Percentiles rank a stretch among this genome's conserved stretches.
Evolutionary conservation across 225 moss, liverwort and hornwort genomes (phyloP).

Genomic region (Polytrichum formosum): DNA sequence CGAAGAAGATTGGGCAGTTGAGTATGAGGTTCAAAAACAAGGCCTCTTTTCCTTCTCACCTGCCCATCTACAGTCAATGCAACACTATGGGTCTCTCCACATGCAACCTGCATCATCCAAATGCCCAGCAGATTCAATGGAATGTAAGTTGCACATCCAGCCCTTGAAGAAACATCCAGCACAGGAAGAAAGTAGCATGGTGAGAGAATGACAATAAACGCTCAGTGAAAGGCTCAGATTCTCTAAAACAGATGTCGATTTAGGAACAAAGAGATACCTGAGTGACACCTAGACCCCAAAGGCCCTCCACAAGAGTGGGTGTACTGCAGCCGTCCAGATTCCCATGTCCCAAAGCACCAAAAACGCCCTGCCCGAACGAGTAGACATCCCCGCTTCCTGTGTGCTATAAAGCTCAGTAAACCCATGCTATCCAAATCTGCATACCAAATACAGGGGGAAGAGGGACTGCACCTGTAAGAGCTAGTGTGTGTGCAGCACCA

Average conservation of each 20-base stretch:
- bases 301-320: conserved; percentile 51
- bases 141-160: neutral
- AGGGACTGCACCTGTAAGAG: conserved; percentile 52
- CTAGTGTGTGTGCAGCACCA: conserved; percentile 69
- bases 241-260: neutral
- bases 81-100: conserved; percentile 71
- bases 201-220: no score
- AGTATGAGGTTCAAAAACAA: neutral
- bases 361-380: conserved; percentile 65
- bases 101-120: conserved; percentile 53
- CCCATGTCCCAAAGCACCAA: conserved; percentile 70
- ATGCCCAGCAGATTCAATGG: neutral
- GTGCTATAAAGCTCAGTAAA: conserved; percentile 14
- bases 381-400: conserved; percentile 79
- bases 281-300: conserved; percentile 73
- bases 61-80: conserved; percentile 68
- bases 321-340: conserved; percentile 44
- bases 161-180: no score
- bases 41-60: conserved; percentile 26
- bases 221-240: neutral
- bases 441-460: neutral
- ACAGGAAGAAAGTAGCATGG: no score
- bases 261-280: conserved; percentile 36
- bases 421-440: neutral
- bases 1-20: neutral